Percentiles rank a stretch among this genome's conserved stretches.
phyloP scores from a whole-genome alignment of 352 stramenopile species.

The Aphanomyces invadans region DNA sequence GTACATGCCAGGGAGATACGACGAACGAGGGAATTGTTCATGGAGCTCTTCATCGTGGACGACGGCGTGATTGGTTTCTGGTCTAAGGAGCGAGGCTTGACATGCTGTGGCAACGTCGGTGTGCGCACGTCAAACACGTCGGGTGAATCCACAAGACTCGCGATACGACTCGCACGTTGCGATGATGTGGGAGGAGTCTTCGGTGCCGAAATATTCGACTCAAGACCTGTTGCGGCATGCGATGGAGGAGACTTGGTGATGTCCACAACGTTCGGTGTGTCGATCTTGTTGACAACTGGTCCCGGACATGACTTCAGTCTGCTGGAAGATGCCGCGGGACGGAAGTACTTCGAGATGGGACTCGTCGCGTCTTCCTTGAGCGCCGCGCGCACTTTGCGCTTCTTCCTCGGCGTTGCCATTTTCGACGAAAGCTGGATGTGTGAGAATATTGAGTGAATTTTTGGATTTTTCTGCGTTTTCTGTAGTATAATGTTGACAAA shows the following conservation, averaged over 20 bases:
- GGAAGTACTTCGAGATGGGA: background rate
- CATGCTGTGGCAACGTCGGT: background rate
- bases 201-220: background rate
- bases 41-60: slow-evolving; percentile 17
- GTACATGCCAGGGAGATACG: background rate
- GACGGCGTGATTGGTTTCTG: slow-evolving; percentile 24
- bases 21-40: slow-evolving; percentile 24
- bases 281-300: background rate
- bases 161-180: background rate
- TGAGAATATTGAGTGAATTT: too few relatives aligned
- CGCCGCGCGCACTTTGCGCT: background rate
- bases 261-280: background rate
- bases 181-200: background rate
- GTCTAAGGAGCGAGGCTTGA: background rate
- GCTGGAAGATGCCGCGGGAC: background rate
- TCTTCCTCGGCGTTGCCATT: background rate
- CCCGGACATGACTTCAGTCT: background rate
- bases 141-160: background rate
- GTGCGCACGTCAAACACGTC: background rate
- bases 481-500: too few relatives aligned
- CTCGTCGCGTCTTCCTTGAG: background rate
- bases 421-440: too few relatives aligned
- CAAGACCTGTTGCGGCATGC: background rate
- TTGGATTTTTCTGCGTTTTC: too few relatives aligned
- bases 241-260: background rate